Conservation (phyloP, 2,329 filamentous ascomycete genomes). For the Leptographium galeiforme region DNA sequence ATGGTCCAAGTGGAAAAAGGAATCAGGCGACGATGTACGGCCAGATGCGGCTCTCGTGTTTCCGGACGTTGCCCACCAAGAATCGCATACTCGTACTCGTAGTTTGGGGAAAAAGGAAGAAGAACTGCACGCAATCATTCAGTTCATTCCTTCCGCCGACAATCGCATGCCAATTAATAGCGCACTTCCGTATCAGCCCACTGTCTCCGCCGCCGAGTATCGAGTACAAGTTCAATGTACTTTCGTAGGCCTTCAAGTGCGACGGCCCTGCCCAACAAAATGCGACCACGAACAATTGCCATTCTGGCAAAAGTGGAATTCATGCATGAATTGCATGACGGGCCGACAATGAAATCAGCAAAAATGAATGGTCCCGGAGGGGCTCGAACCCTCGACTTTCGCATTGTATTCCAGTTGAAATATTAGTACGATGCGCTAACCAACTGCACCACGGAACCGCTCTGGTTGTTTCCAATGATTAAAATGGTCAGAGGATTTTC, state of each 20-base stretch:
- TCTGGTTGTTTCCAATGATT: neutral
- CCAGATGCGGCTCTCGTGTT: neutral
- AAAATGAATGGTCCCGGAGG: constrained; percentile 11
- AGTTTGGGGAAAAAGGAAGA: too few relatives aligned
- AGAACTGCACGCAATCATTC: too few relatives aligned
- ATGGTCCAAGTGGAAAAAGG: neutral
- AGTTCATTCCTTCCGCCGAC: too few relatives aligned
- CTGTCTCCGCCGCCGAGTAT: too few relatives aligned
- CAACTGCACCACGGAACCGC: constrained; percentile 14
- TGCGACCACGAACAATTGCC: too few relatives aligned
- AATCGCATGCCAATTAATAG: too few relatives aligned
- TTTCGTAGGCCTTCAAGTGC: too few relatives aligned
- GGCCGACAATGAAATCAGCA: neutral
- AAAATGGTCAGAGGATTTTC: neutral
- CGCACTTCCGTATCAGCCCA: too few relatives aligned
- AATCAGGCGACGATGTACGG: neutral
- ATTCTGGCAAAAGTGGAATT: neutral
- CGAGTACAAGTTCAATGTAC: too few relatives aligned
- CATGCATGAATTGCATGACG: neutral
- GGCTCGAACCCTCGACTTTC: constrained; percentile 14
- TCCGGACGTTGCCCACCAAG: neutral
- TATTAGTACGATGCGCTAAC: constrained; percentile 15
- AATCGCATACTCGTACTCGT: neutral
- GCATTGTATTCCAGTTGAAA: constrained; percentile 9
- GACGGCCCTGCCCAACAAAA: too few relatives aligned